phyloP scores from a whole-genome alignment of 345 rosid genomes.

The Lepidium africanum region DNA sequence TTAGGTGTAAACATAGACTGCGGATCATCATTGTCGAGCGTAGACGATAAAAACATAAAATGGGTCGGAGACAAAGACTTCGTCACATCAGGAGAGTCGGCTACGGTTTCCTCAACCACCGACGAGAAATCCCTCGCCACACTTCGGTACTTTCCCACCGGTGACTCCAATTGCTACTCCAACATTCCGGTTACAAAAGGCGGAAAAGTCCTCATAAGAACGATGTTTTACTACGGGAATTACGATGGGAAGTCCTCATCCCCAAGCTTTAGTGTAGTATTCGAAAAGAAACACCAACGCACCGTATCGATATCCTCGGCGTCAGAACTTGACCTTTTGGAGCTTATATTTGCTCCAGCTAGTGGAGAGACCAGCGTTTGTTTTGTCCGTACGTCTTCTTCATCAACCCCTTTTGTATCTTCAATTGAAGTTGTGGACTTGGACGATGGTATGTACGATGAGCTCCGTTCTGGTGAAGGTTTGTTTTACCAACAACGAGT shows the following conservation, averaged over 20 bases:
- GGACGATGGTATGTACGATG: slow-evolving; percentile 4
- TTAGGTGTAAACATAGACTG: slow-evolving; percentile 26
- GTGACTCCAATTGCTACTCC: slow-evolving; percentile 22
- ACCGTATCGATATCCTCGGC: neutral
- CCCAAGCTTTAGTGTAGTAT: slow-evolving; percentile 5
- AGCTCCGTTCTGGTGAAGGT: slow-evolving; percentile 19
- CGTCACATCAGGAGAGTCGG: neutral
- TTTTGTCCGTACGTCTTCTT: slow-evolving; percentile 13
- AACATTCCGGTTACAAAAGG: slow-evolving; percentile 15
- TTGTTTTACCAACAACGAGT: neutral
- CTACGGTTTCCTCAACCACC: neutral
- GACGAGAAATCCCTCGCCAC: slow-evolving; percentile 1
- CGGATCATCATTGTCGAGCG: neutral
- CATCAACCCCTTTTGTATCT: slow-evolving; percentile 23
- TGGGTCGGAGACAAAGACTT: slow-evolving; percentile 27
- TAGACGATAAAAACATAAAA: slow-evolving; percentile 3
- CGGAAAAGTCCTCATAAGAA: slow-evolving; percentile 5
- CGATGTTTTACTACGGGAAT: slow-evolving; percentile 21
- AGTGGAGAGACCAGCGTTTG: slow-evolving; percentile 16
- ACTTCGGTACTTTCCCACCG: slow-evolving; percentile 15
- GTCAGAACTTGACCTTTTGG: neutral
- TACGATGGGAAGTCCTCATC: slow-evolving; percentile 9
- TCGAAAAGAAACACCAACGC: slow-evolving; percentile 14
- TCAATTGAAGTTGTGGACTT: slow-evolving; percentile 20
- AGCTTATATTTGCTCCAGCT: slow-evolving; percentile 14